These are phyloP conservation scores for Edaphochlamys debaryana DNA, from an alignment of 139 green algal species.

Conservation along the genomic window DNA sequence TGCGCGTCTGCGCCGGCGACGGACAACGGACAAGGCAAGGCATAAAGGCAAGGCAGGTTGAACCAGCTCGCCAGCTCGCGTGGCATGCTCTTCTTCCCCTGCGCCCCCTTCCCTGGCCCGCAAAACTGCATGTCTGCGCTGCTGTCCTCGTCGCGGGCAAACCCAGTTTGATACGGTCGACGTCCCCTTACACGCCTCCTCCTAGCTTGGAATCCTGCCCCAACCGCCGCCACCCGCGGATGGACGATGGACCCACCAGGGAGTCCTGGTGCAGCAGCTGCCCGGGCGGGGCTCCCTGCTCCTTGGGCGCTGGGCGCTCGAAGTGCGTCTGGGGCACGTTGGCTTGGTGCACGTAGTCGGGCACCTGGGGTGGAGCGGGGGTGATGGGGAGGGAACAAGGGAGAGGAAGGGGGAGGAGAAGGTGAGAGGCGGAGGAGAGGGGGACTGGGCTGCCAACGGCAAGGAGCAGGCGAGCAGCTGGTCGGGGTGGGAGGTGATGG, in stretches of 20 bases:
- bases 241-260: not conserved
- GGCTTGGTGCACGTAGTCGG: conserved; percentile 56
- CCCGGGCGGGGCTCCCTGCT: not conserved
- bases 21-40: too few relatives aligned
- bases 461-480: too few relatives aligned
- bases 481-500: too few relatives aligned
- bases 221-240: not conserved
- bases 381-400: too few relatives aligned
- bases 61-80: too few relatives aligned
- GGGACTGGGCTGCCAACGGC: too few relatives aligned
- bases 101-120: too few relatives aligned
- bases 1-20: conserved; percentile 10
- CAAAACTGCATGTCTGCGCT: not conserved
- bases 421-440: not conserved
- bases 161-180: not conserved
- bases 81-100: not conserved
- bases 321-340: conserved; percentile 55
- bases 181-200: not conserved
- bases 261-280: conserved; percentile 28
- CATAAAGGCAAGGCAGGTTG: too few relatives aligned
- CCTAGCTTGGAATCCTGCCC: not conserved
- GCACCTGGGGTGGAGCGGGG: conserved; percentile 8
- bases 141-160: not conserved
- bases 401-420: not conserved
- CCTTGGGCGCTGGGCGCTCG: conserved; percentile 39